Conservation (phyloP, 495 filamentous ascomycete genomes). For the Rhizodiscina lignyota region DNA sequence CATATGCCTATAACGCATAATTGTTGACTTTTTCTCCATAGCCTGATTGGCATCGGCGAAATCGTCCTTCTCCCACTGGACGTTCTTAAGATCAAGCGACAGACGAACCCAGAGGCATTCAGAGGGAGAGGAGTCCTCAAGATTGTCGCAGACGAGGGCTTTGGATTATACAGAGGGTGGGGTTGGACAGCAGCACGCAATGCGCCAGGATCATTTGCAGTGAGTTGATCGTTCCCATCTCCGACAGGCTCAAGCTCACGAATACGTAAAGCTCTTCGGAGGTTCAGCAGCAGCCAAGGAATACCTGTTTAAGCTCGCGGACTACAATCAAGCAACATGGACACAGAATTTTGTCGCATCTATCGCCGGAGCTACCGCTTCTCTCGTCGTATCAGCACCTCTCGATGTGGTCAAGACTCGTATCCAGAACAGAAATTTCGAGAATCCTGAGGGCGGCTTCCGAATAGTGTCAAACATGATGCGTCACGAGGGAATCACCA, state of each 20-base stretch:
- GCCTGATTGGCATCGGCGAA: conserved; percentile 91
- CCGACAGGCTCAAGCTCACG: conserved; percentile 1
- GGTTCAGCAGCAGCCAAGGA: conserved; percentile 97
- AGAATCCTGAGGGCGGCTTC: conserved; percentile 89
- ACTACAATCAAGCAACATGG: conserved; percentile 95
- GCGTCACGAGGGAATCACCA: conserved; percentile 63
- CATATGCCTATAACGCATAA: background rate
- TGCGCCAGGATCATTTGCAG: conserved; percentile 90
- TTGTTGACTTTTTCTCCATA: conserved; percentile 20
- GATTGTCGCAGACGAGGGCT: conserved; percentile 86
- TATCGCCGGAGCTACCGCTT: conserved; percentile 81
- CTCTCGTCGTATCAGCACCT: conserved; percentile 81
- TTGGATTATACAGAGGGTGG: conserved; percentile 90
- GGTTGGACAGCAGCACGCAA: conserved; percentile 97
- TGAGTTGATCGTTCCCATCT: conserved; percentile 29
- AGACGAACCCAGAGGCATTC: conserved; percentile 98
- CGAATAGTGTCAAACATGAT: conserved; percentile 80
- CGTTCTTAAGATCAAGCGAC: conserved; percentile 97
- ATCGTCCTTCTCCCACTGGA: conserved; percentile 89
- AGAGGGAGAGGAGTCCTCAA: conserved; percentile 76
- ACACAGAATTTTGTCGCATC: conserved; percentile 95
- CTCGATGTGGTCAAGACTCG: conserved; percentile 98
- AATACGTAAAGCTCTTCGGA: conserved; percentile 66
- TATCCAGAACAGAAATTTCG: conserved; percentile 98
- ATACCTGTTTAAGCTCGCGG: conserved; percentile 67